These are phyloP conservation scores for Diacronema lutheri DNA, from an alignment of 78 protist genomes.

Conservation along the genomic window DNA sequence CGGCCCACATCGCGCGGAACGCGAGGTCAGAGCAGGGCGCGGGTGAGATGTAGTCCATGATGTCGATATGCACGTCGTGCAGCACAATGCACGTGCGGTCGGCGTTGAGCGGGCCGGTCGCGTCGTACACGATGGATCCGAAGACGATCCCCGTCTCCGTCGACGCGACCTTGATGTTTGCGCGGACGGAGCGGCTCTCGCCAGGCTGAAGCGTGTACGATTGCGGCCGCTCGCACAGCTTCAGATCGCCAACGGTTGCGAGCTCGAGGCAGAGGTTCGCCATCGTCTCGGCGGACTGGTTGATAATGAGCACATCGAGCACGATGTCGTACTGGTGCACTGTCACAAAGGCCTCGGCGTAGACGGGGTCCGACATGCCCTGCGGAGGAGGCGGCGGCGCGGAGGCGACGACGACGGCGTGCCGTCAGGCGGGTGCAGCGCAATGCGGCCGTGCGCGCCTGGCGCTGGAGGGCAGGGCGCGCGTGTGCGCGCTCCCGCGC, in stretches of 20 bases:
- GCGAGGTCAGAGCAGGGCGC: slow-evolving; percentile 70
- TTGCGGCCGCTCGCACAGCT: slow-evolving; percentile 87
- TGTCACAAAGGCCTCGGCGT: slow-evolving; percentile 91
- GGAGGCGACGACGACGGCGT: too few relatives aligned
- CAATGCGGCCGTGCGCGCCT: too few relatives aligned
- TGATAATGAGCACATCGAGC: slow-evolving; percentile 72
- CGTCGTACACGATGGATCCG: slow-evolving; percentile 89
- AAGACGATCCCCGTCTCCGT: slow-evolving; percentile 95
- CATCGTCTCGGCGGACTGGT: slow-evolving; percentile 83
- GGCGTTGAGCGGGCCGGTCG: slow-evolving; percentile 1
- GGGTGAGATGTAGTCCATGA: slow-evolving; percentile 93
- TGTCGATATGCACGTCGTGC: slow-evolving; percentile 91
- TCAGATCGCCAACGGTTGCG: slow-evolving; percentile 90
- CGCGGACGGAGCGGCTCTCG: slow-evolving; percentile 54
- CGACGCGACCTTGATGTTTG: slow-evolving; percentile 86
- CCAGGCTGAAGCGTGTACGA: slow-evolving; percentile 62
- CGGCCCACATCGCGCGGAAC: slow-evolving; percentile 94
- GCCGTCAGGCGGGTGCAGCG: too few relatives aligned
- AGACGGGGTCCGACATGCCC: slow-evolving; percentile 85
- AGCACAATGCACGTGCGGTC: slow-evolving; percentile 82
- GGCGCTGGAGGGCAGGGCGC: too few relatives aligned
- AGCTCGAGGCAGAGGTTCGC: slow-evolving; percentile 89
- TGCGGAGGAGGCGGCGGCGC: too few relatives aligned
- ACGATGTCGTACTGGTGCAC: slow-evolving; percentile 95
- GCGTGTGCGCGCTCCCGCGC: too few relatives aligned